Conservation (phyloP, 306 rosid species). For the Lathyrus tuberosus region DNA sequence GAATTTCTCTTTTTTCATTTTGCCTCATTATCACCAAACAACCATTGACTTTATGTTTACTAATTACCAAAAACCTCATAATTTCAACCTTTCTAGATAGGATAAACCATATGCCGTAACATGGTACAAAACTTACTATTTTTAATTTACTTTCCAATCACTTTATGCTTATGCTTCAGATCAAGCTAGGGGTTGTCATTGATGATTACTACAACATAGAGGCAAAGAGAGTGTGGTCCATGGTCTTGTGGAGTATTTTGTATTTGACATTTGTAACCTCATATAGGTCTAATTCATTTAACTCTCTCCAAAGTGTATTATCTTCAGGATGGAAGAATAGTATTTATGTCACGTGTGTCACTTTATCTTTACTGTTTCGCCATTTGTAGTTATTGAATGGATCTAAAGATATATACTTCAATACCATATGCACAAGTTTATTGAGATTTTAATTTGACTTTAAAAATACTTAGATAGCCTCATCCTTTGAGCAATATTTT, state of each 20-base stretch:
- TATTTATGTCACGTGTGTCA: conserved; percentile 67
- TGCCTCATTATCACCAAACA: conserved; percentile 31
- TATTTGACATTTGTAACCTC: conserved; percentile 5
- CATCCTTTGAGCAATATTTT: no score
- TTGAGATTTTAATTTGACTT: no score
- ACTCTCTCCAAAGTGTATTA: conserved; percentile 33
- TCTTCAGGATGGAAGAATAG: conserved; percentile 41
- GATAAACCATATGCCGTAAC: conserved; percentile 21
- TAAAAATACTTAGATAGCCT: background rate
- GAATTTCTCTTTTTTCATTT: conserved; percentile 17
- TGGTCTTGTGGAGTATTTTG: conserved; percentile 28
- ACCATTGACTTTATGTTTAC: conserved; percentile 36
- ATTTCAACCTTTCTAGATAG: conserved; percentile 33
- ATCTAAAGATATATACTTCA: background rate
- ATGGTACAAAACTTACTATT: conserved; percentile 23
- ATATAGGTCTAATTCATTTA: conserved; percentile 38
- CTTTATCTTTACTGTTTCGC: conserved; percentile 60
- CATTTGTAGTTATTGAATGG: conserved; percentile 45
- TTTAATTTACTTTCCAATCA: conserved; percentile 34
- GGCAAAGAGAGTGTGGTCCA: conserved; percentile 45
- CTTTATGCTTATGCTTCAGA: conserved; percentile 30
- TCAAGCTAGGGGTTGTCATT: conserved; percentile 29
- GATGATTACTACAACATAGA: conserved; percentile 5
- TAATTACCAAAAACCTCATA: background rate
- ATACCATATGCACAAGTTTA: no score